Evolutionary conservation across 2,329 filamentous ascomycete species (phyloP), one percentile per base, ranked within the genome.

Genomic region (Diaporthe sp.): DNA sequence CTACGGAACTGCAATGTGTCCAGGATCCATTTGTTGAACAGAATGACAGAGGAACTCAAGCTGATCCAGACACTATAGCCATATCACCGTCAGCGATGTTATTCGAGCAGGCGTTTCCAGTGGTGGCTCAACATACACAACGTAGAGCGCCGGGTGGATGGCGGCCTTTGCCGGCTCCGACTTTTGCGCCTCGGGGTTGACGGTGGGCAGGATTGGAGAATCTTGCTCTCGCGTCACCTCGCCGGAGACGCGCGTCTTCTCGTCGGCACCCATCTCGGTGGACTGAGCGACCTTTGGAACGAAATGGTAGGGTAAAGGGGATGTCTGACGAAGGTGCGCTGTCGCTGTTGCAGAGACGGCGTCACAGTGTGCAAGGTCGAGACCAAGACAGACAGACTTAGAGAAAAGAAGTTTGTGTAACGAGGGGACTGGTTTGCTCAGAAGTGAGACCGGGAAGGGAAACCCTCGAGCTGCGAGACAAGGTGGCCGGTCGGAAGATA

Each of bases 11-110:
- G 90, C 77, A 93, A 89, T 52, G 93, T 96, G 81, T 96, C 92
- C 77, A 98, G 90, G 81, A 99, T 95, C 92, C 95, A 98, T 91
- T 99, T 99, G 92, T 99, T 98, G 93, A 98, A 98, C 77, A 99
- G 89, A 83, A 99, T 99, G 82, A 98, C 95, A 80, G 93, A 95
- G 57, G 95, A 98, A 82, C 95, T 97, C 84, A 98, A 89, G 75
- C 92, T 88, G 82, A 99, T 98, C 97, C 97, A 99, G 79, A 92
- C 89, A 80, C 96, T 98, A 84, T 55, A 78, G 33, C 13, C n/a
- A 50, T 22, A 13, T 35, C 28, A 13, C 35, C 19, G 52, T 47
- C 22, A 45, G 47, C 55, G 45, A 47, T 47, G 52, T 30, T 67
- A 54, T 22, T 35, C 54, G 22, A 28, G 30, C 33, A 25, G 25